Evolutionary conservation across 345 rosid genomes (phyloP).

Genomic region (Lepidium africanum): DNA sequence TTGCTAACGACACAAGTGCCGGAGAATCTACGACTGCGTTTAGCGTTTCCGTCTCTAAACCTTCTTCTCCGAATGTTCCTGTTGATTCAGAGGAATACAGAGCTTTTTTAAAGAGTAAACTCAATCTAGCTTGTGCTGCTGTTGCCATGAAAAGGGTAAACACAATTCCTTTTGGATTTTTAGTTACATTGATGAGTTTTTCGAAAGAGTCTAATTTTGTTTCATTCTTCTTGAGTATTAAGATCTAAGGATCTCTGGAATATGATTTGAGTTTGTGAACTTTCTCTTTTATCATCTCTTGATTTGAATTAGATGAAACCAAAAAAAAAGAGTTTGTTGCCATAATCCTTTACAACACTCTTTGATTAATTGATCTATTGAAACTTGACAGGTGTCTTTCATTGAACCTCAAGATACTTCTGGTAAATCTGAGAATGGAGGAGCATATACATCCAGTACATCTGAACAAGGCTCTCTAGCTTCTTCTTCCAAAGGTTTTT

Average conservation of each 20-base stretch:
- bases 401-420: slow-evolving; percentile 46
- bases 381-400: slow-evolving; percentile 50
- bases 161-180: too few relatives aligned
- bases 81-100: slow-evolving; percentile 41
- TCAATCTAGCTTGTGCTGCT: slow-evolving; percentile 72
- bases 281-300: neutral
- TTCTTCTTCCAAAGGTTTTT: slow-evolving; percentile 49
- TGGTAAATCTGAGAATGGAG: slow-evolving; percentile 41
- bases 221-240: neutral
- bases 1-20: neutral
- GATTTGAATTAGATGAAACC: neutral
- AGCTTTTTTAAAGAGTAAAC: slow-evolving; percentile 56
- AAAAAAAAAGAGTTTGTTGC: neutral
- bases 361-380: neutral
- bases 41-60: neutral
- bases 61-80: slow-evolving; percentile 26
- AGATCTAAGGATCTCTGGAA: neutral
- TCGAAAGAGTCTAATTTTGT: neutral
- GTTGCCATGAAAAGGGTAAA: slow-evolving; percentile 59
- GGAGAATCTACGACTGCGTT: slow-evolving; percentile 33
- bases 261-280: neutral
- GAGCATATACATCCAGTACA: slow-evolving; percentile 38
- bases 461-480: slow-evolving; percentile 49
- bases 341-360: neutral
- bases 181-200: neutral